phyloP scores from a whole-genome alignment of 768 basidiomycete species.

The Termitomyces sp. region DNA sequence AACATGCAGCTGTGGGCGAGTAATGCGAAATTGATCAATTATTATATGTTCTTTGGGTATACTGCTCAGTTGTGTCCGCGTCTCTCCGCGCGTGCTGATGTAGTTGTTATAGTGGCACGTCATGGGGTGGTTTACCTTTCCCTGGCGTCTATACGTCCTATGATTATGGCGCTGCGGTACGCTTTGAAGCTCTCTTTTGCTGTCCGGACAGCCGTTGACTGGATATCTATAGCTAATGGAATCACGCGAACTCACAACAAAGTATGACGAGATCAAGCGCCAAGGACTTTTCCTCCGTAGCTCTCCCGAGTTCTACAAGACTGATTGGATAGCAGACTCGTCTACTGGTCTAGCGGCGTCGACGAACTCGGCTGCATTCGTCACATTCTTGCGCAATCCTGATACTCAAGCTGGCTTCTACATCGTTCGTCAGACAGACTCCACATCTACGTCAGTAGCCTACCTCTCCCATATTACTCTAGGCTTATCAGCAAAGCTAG shows the following conservation, averaged over 20 bases:
- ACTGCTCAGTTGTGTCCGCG: constrained; percentile 1
- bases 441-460: constrained; percentile 54
- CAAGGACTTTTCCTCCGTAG: constrained; percentile 76
- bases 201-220: neutral
- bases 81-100: neutral
- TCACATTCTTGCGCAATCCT: constrained; percentile 62
- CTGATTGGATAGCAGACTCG: constrained; percentile 64
- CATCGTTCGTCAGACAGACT: constrained; percentile 60
- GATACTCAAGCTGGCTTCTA: constrained; percentile 65
- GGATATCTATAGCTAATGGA: constrained; percentile 44
- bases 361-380: constrained; percentile 43
- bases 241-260: constrained; percentile 55
- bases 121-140: constrained; percentile 79
- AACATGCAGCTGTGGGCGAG: constrained; percentile 73
- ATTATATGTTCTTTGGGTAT: constrained; percentile 83
- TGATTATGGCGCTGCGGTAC: constrained; percentile 68
- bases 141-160: constrained; percentile 77
- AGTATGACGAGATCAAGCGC: constrained; percentile 74
- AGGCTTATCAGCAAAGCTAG: constrained; percentile 21
- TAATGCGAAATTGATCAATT: constrained; percentile 77
- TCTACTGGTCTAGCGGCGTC: constrained; percentile 38
- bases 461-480: neutral
- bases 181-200: neutral
- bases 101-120: constrained; percentile 55
- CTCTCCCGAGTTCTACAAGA: constrained; percentile 75